A percentile compares a stretch with the other conserved stretches of the same genome.
Evolutionary conservation across 495 filamentous ascomycete genomes (phyloP).

Genomic region (Cetradonia linearis): DNA sequence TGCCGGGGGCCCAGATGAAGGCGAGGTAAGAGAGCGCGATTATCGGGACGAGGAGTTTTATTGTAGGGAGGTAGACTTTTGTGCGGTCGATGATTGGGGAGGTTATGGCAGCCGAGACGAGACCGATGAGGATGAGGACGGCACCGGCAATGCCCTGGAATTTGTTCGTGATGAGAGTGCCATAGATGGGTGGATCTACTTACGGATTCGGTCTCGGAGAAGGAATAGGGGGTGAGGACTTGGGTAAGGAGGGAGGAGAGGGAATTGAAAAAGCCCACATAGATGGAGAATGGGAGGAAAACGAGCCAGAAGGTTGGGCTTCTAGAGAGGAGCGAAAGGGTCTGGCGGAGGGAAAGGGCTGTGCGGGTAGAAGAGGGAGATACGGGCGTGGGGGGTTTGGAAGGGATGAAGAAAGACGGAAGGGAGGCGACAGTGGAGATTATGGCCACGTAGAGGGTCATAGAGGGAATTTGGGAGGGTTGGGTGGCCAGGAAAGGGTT

Average conservation of each 20-base stretch:
- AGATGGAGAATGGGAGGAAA: slow-evolving; percentile 65
- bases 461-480: slow-evolving; percentile 56
- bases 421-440: slow-evolving; percentile 66
- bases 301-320: slow-evolving; percentile 66
- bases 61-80: slow-evolving; percentile 64
- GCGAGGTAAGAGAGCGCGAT: slow-evolving; percentile 61
- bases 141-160: slow-evolving; percentile 87
- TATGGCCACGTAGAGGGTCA: slow-evolving; percentile 79
- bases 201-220: slow-evolving; percentile 69
- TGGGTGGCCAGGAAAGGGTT: slow-evolving; percentile 62
- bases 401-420: slow-evolving; percentile 79
- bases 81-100: slow-evolving; percentile 76
- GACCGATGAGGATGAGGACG: slow-evolving; percentile 74
- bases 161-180: too few relatives aligned
- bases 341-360: slow-evolving; percentile 43
- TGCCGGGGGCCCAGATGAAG: slow-evolving; percentile 72
- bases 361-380: slow-evolving; percentile 41
- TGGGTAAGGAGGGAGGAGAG: slow-evolving; percentile 83
- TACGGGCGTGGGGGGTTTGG: slow-evolving; percentile 63
- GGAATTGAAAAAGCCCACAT: slow-evolving; percentile 89
- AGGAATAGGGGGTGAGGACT: slow-evolving; percentile 74
- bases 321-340: slow-evolving; percentile 38
- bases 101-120: slow-evolving; percentile 62
- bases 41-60: slow-evolving; percentile 67
- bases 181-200: too few relatives aligned